Percentiles rank a stretch among this genome's conserved stretches.
These are phyloP conservation scores for Myriosclerotinia scirpicola DNA, from an alignment of 2,329 filamentous ascomycete genomes.

Conservation along the genomic window DNA sequence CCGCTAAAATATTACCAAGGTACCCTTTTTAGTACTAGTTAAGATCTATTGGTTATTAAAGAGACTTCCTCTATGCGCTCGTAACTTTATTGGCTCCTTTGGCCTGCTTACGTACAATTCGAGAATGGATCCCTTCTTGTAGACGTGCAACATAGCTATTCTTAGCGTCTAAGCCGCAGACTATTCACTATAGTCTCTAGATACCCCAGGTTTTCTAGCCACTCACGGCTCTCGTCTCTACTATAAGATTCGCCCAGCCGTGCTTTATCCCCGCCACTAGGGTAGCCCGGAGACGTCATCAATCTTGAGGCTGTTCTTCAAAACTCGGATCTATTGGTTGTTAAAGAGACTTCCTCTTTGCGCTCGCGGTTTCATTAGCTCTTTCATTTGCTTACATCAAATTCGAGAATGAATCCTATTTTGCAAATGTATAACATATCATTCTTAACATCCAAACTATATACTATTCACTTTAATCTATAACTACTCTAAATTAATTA, in stretches of 20 bases:
- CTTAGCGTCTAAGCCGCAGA: not conserved
- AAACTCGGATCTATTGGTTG: too few species aligned
- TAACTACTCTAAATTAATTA: too few species aligned
- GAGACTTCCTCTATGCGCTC: not conserved
- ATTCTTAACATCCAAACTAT: too few species aligned
- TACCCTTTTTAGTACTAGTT: too few species aligned
- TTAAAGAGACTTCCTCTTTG: not conserved
- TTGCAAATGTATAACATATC: too few species aligned
- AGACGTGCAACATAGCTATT: slow-evolving; percentile 1
- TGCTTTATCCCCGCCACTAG: not conserved
- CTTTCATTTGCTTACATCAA: not conserved
- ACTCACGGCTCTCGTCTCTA: not conserved
- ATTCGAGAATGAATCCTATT: not conserved
- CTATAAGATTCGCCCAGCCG: not conserved
- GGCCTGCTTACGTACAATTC: slow-evolving; percentile 11
- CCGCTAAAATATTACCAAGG: not conserved
- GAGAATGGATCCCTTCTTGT: not conserved
- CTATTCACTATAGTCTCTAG: not conserved
- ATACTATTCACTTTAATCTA: too few species aligned
- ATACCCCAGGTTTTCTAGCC: not conserved
- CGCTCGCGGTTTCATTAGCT: not conserved
- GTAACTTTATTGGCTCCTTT: not conserved
- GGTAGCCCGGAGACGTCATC: too few species aligned
- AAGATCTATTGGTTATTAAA: too few species aligned
- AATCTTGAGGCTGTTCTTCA: too few species aligned